These are phyloP conservation scores for Trichoderma sp. DNA, from an alignment of 2,329 filamentous ascomycete genomes.

Conservation along the genomic window DNA sequence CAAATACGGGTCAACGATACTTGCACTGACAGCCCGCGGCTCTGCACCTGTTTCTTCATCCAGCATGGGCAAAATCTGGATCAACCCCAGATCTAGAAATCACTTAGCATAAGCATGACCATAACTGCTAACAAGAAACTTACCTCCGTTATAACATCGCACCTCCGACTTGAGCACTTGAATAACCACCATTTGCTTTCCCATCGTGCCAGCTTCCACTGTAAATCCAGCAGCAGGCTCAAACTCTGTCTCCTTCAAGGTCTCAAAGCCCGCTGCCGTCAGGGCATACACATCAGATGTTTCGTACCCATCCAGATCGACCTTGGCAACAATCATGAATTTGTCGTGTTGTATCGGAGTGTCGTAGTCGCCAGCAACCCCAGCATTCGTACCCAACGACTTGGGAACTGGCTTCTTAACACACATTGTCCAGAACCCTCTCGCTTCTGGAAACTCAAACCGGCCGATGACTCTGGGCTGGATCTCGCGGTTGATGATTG, in stretches of 20 bases:
- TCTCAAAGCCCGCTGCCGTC: constrained; percentile 70
- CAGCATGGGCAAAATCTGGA: constrained; percentile 88
- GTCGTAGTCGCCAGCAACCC: constrained; percentile 55
- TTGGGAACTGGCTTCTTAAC: constrained; percentile 67
- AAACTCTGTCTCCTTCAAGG: constrained; percentile 81
- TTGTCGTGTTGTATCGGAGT: constrained; percentile 66
- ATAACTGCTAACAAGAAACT: constrained; percentile 33
- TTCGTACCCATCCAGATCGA: constrained; percentile 66
- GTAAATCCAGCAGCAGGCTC: constrained; percentile 86
- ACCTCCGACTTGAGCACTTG: constrained; percentile 86
- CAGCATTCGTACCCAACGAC: constrained; percentile 49
- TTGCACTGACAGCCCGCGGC: constrained; percentile 73
- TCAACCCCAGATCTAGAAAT: constrained; percentile 71
- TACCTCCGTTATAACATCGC: constrained; percentile 85
- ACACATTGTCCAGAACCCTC: constrained; percentile 77
- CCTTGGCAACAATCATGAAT: constrained; percentile 80
- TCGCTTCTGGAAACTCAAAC: constrained; percentile 69
- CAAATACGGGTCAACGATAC: constrained; percentile 83
- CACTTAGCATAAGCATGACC: not conserved
- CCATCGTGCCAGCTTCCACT: constrained; percentile 79
- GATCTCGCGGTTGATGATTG: constrained; percentile 74
- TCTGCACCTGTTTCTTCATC: constrained; percentile 87
- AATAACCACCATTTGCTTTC: constrained; percentile 76
- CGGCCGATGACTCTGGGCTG: constrained; percentile 69
- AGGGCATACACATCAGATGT: constrained; percentile 76